Evolutionary conservation across 495 filamentous ascomycete genomes (phyloP).

Genomic region (Neurospora sp.): DNA sequence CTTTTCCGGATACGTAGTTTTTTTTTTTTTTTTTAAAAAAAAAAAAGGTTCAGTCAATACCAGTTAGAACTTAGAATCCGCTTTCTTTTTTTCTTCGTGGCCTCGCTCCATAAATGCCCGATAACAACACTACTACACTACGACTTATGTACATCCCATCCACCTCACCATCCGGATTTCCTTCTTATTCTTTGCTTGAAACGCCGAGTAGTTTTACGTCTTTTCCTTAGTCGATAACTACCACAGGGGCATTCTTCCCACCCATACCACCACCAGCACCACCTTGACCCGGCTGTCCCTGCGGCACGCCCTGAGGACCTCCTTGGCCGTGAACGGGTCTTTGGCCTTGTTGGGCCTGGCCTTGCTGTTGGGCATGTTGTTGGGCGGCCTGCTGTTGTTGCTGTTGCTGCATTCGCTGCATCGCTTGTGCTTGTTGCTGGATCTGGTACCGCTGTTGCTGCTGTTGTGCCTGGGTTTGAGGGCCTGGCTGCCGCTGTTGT

Average conservation of each 20-base stretch:
- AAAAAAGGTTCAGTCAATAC: not conserved
- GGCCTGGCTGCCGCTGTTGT: conserved; percentile 6
- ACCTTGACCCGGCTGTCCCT: not conserved
- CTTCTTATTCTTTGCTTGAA: not conserved
- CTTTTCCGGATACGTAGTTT: not conserved
- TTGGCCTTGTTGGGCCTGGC: not conserved
- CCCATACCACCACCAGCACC: not conserved
- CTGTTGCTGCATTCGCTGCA: conserved; percentile 4
- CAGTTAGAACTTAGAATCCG: not conserved
- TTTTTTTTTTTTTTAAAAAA: too few species aligned
- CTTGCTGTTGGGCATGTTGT: not conserved
- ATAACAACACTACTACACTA: not conserved
- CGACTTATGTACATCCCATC: not conserved
- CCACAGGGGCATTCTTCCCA: not conserved
- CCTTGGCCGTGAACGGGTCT: conserved; percentile 1
- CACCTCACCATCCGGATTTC: not conserved
- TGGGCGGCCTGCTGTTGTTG: conserved; percentile 18
- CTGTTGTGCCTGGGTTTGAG: conserved; percentile 3
- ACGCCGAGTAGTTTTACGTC: not conserved
- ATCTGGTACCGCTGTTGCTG: conserved; percentile 7
- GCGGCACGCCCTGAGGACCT: not conserved
- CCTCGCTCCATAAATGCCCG: not conserved
- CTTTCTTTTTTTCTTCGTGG: not conserved
- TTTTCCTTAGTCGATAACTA: not conserved
- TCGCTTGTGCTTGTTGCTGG: not conserved